Evolutionary conservation across 2,329 filamentous ascomycete species (phyloP), one percentile per base, ranked within the genome.

Genomic region (Phialophora verrucosa): DNA sequence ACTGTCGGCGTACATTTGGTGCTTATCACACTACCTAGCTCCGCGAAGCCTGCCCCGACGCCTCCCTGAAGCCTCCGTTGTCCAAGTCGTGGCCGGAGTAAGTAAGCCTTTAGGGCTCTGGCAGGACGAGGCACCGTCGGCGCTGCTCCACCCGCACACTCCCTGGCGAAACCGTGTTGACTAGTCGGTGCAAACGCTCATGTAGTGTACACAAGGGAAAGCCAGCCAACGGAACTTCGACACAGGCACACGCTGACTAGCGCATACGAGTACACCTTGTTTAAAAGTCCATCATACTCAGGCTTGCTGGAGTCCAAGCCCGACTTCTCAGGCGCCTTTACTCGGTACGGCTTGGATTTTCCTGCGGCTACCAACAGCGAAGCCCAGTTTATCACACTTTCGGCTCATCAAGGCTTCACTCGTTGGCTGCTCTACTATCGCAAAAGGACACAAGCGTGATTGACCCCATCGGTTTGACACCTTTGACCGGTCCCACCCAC

Each of bases 381-480:
- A 27, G 20, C 23, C 20, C 49, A 23, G 20, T 51, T 29, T 29
- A 51, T 29, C 49, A 25, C 49, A 51, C 23, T 29, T 51, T 51
- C 25, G 20, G 20, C 49, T 51, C 49, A n/a, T 44, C 17, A 44
- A 17, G 38, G 38, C 49, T 23, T 51, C 20, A 23, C 25, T 29
- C 49, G 20, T 51, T 51, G 23, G 49, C 49, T 27, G 49, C 23
- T 1, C 14, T 27, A 51, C 49, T 51, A 29, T 23, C 49, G 49
- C 49, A 51, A 51, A 51, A 51, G 49, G 49, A 51, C 49, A 51
- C 25, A 44, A 44, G 38, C 38, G 38, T 42, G 38, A 42, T 42
- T 42, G 38, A 42, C 14, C 38, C 38, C 38, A 38, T 42, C 38
- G 5, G 12, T 42, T 42, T 42, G 38, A 42, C 38, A 42, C 14